A percentile compares a stretch with the other conserved stretches of the same genome.
phyloP scores from a whole-genome alignment of 345 rosid genomes.

The Rhodamnia argentea region DNA sequence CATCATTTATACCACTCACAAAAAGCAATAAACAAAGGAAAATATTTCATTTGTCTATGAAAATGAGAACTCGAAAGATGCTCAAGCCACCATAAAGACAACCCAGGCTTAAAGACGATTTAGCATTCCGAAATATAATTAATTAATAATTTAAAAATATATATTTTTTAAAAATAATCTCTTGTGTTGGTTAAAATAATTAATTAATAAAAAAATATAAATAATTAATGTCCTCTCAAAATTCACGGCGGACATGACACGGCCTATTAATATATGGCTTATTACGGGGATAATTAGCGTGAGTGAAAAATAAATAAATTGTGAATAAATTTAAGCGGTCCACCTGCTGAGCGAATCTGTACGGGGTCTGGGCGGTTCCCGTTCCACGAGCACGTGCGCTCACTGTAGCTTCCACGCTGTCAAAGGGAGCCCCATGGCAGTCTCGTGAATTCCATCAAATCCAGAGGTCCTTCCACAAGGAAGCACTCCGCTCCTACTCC shows the following conservation, averaged over 20 bases:
- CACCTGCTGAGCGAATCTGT: neutral
- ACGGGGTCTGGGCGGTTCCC: neutral
- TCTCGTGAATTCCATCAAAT: neutral
- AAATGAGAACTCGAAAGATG: no score
- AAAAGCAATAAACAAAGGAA: no score
- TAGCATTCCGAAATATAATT: neutral
- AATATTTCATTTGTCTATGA: no score
- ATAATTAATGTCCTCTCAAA: neutral
- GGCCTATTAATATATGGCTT: neutral
- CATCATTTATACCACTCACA: no score
- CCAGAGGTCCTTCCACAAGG: neutral
- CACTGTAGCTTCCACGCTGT: constrained; percentile 9
- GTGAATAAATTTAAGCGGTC: neutral
- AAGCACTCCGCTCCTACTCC: neutral
- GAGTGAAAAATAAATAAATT: neutral
- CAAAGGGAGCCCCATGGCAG: neutral
- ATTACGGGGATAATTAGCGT: neutral
- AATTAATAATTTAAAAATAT: no score
- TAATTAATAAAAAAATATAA: neutral
- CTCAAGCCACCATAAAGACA: neutral
- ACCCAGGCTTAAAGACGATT: neutral
- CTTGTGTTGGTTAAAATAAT: no score
- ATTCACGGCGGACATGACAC: neutral
- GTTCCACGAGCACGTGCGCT: constrained; percentile 15
- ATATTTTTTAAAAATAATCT: no score